Conservation (phyloP, 2,329 filamentous ascomycete genomes). For the Penicillium sp. region DNA sequence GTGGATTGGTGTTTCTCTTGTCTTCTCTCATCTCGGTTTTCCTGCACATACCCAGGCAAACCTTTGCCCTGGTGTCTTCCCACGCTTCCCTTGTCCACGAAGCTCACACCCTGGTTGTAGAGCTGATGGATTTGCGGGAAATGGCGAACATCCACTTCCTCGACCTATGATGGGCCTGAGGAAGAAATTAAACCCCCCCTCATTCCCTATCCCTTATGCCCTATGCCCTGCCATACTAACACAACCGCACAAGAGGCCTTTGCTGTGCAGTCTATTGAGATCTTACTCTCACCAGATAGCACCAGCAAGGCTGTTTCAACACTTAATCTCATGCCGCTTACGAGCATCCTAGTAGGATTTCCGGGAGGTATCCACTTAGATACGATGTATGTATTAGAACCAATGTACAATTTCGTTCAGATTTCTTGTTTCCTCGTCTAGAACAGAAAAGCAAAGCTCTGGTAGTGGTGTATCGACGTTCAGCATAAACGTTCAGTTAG, state of each 20-base stretch:
- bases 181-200: not conserved
- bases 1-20: constrained; percentile 23
- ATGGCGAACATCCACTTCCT: not conserved
- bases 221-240: constrained; percentile 9
- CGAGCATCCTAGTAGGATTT: constrained; percentile 2
- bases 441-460: not conserved
- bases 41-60: constrained; percentile 14
- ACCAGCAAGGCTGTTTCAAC: constrained; percentile 29
- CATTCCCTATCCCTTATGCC: not conserved
- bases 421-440: not conserved
- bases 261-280: constrained; percentile 5
- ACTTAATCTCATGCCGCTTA: constrained; percentile 20
- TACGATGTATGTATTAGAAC: constrained; percentile 12
- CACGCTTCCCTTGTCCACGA: not conserved
- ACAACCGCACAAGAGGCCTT: constrained; percentile 11
- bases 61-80: not conserved
- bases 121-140: not conserved
- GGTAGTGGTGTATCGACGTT: not conserved
- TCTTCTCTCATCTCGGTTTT: constrained; percentile 16
- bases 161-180: not conserved
- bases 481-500: not conserved
- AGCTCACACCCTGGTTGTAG: not conserved
- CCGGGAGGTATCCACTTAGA: constrained; percentile 11
- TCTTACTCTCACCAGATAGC: constrained; percentile 9
- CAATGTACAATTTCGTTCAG: constrained; percentile 8